Evolutionary conservation across 2,329 filamentous ascomycete species (phyloP), one percentile per base, ranked within the genome.

Genomic region (Claviceps purpurea): DNA sequence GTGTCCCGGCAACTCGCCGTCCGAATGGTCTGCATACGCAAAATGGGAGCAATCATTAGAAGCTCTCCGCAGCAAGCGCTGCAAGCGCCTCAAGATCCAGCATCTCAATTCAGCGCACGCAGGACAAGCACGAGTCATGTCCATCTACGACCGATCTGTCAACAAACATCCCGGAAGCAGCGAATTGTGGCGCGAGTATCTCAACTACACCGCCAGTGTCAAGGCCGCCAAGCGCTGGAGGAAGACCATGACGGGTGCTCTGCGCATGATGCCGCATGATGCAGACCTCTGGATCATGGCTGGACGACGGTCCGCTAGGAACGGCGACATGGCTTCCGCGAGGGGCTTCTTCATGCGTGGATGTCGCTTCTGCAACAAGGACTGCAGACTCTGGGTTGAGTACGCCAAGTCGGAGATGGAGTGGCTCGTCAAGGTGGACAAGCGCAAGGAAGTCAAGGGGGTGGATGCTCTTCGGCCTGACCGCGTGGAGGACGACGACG

Each of bases 351-450:
- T 89, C 79, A 94, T 82, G 74, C 77, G 91, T 56, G 93, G 90
- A 0, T 78, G 95, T 62, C 77, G 93, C 43, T 97, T 98, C 68
- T 96, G 90, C 71, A 88, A 84, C 50, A 79, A 73, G 48, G 84
- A 85, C 47, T 80, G 75, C 56, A 73, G 74, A 18, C 67, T 98
- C 50, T 98, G 91, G 89, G 65, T 95, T 38, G 88, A 95, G 69
- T 97, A 96, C 64, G 85, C 87, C 8, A 84, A 87, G 63, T 77
- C 91, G 62, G 93, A 98, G 73, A 89, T 95, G 81, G 84, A 93
- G 56, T 97, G 95, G 74, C 75, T 97, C 52, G 81, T 79, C 50
- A 89, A 87, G 70, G 81, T 97, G 62, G 82, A 87, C 54, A 81
- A 80, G 55, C 80, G 89, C 65, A 82, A 76, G 39, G 77, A 80